Base-by-base conservation (phyloP, 768 basidiomycete species). In the Collybiopsis luxurians region DNA sequence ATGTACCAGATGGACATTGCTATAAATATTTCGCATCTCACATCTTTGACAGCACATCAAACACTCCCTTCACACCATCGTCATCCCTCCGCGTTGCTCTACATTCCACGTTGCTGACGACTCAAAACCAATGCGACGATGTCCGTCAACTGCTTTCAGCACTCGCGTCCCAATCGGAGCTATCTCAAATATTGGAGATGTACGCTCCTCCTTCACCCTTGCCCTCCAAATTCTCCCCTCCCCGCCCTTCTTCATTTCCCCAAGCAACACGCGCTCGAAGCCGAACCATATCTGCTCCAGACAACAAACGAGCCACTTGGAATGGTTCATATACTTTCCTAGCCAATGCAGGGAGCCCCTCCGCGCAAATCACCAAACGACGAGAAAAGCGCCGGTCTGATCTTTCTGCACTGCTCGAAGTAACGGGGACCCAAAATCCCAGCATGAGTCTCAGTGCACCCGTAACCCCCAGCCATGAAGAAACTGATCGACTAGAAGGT, bases 141-240 rank as follows among this genome's bases (percentile, higher is more conserved):
- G 83, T 93, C 60, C 87, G 92, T 30, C 85, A 86, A 49, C 80
- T 92, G 2, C 79, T 94, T 47, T 79, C 86, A 6, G 91, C 90
- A 13, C 80, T 94, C 45, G 87, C 91, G 0, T 82, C 81, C 6
- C 86, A 88, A 6, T 67, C 79, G 13, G 85, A 89, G 61, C 74
- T 92, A n/a, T 78, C 86, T 10, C 91, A 90, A 65, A 77, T 94
- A 11, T 76, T 88, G 11, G 91, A 91, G 71, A 94, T 94, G 92
- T 94, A 94, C 68, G 89, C 90, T 0, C 91, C 92, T 4, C 81
- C 90, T 0, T 89, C 87, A 0, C 87, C 89, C 4, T 64, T 59
- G 34, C 69, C 61, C 61, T 67, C 66, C 26, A 59, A 27, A 59
- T 64, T 61, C 21, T 43, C 63, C 10, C 59, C 67, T 55, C 38